These are phyloP conservation scores for Cucumis sativus DNA, from an alignment of 306 rosid species.

Conservation along the genomic window DNA sequence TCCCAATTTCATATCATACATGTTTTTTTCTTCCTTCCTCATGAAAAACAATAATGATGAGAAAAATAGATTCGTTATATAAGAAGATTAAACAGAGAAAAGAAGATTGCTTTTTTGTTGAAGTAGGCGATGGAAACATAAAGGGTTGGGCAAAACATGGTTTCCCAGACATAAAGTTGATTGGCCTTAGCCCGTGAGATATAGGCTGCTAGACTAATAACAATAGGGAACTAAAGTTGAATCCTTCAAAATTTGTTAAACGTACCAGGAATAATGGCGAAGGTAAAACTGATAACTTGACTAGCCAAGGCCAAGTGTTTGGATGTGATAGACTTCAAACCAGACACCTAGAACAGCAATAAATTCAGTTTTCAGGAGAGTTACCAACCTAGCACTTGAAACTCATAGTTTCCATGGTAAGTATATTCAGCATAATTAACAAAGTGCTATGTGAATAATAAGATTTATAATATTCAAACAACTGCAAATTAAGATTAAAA, in stretches of 20 bases:
- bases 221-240: background rate
- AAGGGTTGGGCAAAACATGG: background rate
- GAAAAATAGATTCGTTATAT: background rate
- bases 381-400: conserved; percentile 7
- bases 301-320: conserved; percentile 98
- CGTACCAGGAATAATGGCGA: conserved; percentile 86
- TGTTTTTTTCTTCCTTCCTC: background rate
- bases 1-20: background rate
- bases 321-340: conserved; percentile 97
- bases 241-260: background rate
- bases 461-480: background rate
- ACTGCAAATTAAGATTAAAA: background rate
- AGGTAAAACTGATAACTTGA: conserved; percentile 84
- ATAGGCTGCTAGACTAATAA: background rate
- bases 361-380: conserved; percentile 18
- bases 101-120: background rate
- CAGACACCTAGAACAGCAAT: conserved; percentile 66
- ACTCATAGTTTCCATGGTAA: conserved; percentile 9
- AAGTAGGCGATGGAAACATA: background rate
- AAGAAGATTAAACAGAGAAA: background rate
- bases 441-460: background rate
- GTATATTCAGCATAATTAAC: background rate
- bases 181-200: background rate
- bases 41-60: background rate
- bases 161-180: background rate